These are phyloP conservation scores for Coemansia nantahalensis DNA, from an alignment of 192 early-diverging fungal genomes.

Conservation along the genomic window DNA sequence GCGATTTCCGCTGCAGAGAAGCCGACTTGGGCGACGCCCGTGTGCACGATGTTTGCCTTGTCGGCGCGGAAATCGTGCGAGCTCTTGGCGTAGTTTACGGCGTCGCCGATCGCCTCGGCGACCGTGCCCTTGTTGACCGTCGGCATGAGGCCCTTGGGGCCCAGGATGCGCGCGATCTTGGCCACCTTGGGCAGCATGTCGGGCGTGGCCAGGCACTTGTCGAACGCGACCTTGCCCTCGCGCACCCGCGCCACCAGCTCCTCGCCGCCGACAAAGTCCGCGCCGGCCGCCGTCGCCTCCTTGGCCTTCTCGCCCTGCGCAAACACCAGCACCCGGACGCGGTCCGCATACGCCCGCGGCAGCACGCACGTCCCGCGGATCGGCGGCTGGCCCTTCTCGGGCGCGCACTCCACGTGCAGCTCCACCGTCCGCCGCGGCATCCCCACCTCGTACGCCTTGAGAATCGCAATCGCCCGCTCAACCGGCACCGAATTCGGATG, in stretches of 20 bases:
- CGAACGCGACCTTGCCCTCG: constrained; percentile 68
- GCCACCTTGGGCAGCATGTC: constrained; percentile 86
- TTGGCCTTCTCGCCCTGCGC: constrained; percentile 84
- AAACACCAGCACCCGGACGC: constrained; percentile 69
- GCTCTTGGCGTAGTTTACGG: constrained; percentile 63
- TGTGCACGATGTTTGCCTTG: constrained; percentile 67
- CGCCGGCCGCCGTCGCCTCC: constrained; percentile 76
- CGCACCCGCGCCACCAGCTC: constrained; percentile 75
- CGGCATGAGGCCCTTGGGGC: constrained; percentile 97
- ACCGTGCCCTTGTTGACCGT: constrained; percentile 83
- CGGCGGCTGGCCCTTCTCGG: constrained; percentile 75
- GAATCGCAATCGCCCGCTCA: constrained; percentile 50
- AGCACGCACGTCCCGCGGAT: constrained; percentile 78
- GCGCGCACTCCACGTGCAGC: constrained; percentile 67
- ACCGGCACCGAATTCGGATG: constrained; percentile 55
- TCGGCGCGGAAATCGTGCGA: constrained; percentile 77
- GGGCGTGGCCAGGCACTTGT: constrained; percentile 84
- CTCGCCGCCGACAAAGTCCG: constrained; percentile 78
- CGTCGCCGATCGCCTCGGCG: constrained; percentile 64
- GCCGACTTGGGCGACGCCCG: constrained; percentile 49
- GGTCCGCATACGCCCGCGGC: constrained; percentile 61
- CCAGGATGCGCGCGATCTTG: constrained; percentile 83
- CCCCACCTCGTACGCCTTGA: constrained; percentile 68
- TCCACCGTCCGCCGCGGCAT: constrained; percentile 62
- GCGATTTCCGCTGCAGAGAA: constrained; percentile 37